Conservation (phyloP, 2,329 filamentous ascomycete genomes). For the Ambrosiella cleistominuta region DNA sequence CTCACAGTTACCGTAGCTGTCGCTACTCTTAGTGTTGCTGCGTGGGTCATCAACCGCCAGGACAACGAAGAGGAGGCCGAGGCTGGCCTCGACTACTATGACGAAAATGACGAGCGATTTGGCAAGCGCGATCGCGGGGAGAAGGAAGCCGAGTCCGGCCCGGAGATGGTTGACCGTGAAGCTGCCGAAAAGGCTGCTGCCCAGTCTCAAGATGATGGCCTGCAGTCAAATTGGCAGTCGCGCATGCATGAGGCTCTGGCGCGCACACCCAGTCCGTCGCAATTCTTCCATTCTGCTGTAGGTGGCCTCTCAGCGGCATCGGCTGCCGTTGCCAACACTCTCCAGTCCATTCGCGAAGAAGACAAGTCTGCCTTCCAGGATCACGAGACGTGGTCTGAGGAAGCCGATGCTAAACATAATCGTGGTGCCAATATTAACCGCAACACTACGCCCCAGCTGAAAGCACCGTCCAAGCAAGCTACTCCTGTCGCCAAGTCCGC, state of each 20-base stretch:
- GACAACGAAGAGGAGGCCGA: conserved; percentile 52
- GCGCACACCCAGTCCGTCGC: conserved; percentile 71
- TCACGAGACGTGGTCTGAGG: conserved; percentile 82
- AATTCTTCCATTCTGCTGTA: conserved; percentile 67
- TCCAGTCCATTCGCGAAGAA: conserved; percentile 71
- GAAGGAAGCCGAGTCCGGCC: background rate
- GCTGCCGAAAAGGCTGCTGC: conserved; percentile 19
- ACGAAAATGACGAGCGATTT: conserved; percentile 30
- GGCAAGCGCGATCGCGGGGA: conserved; percentile 18
- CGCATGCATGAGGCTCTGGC: conserved; percentile 68
- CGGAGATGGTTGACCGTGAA: conserved; percentile 4
- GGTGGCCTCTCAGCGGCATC: conserved; percentile 72
- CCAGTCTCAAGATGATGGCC: conserved; percentile 6
- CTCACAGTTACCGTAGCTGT: conserved; percentile 73
- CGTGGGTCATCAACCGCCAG: conserved; percentile 89
- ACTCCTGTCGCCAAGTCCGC: background rate
- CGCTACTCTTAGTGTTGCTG: conserved; percentile 68
- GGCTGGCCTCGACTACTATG: conserved; percentile 30
- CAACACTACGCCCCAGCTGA: background rate
- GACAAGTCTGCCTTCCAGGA: conserved; percentile 66
- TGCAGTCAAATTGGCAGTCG: conserved; percentile 44
- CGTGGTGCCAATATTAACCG: conserved; percentile 15
- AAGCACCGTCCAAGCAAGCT: background rate
- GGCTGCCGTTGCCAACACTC: conserved; percentile 62
- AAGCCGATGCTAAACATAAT: conserved; percentile 52